Base-by-base conservation (phyloP, 352 stramenopile species). In the Poterioochromonas sp. region DNA sequence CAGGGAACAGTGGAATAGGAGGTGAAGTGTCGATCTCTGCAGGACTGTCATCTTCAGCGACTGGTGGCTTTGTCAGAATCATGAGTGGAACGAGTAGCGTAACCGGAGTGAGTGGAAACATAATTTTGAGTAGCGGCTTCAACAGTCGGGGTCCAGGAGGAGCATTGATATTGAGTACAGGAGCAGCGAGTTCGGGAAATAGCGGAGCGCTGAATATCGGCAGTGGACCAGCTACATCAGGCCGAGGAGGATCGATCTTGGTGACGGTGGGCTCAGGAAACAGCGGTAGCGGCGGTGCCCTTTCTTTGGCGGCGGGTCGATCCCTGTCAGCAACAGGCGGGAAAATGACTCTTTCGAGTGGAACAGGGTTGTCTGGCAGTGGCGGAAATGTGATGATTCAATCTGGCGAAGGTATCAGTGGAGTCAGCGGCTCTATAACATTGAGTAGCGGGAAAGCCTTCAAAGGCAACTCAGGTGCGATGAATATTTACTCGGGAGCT, bases 301-400 rank as follows among this genome's bases (percentile, higher is more conserved):
- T 77, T 22, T 32, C 26, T 18, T 62, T 51, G 26, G 34, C 12
- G 32, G 60, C 37, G 20, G 71, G 71, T 20, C 29, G 22, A 63
- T n/a, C 71, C 11, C 34, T 39, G 41, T 58, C 71, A 41, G 71
- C 11, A n/a, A 32, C n/a, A n/a, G 53, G 53, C 8, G 39, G 76
- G n/a, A 85, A 87, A 76, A 83, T 96, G 51, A 76, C 77, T 5
- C 49, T 97, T 26, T 86, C 85, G n/a, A 88, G 85, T 60, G 92
- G 92, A 32, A 11, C 26, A 1, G 78, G 82, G 63, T 62, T 39
- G 22, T 15, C 11, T 12, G 53, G 53, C 5, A n/a, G 53, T 79
- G 92, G 93, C 60, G 92, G 92, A 34, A 18, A 11, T 37, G 53
- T 79, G 8, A 40, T 39, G 29, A 79, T 79, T 3, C 3, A 37